Evolutionary conservation across 2,329 filamentous ascomycete species (phyloP).

Genomic region (Botrytis pseudocinerea): DNA sequence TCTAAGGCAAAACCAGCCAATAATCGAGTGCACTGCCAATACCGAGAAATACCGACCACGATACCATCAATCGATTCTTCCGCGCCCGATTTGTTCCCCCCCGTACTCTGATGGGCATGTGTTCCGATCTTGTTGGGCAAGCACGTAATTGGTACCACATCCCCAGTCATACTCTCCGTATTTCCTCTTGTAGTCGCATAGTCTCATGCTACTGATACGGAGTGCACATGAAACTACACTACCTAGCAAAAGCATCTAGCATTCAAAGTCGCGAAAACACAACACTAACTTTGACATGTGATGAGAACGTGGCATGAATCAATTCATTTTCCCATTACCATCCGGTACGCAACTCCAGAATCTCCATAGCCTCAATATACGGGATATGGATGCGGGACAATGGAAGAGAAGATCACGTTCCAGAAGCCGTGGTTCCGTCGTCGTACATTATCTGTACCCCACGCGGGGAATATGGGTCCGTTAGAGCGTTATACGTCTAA

Average conservation of each 20-base stretch:
- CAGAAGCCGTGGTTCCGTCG: not conserved
- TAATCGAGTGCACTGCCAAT: not conserved
- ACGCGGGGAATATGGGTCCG: conserved; percentile 10
- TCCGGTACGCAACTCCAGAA: not conserved
- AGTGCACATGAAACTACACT: not conserved
- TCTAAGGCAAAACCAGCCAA: not conserved
- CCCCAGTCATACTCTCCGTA: not conserved
- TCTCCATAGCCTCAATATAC: not conserved
- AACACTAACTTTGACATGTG: not conserved
- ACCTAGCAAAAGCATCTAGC: not conserved
- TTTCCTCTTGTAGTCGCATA: not conserved
- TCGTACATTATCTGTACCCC: not conserved
- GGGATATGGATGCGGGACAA: not conserved
- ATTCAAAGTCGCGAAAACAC: not conserved
- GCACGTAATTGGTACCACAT: not conserved
- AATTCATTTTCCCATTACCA: not conserved
- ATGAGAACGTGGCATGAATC: conserved; percentile 2
- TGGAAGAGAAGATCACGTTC: not conserved
- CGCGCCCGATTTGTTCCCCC: not conserved
- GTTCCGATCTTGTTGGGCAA: not conserved
- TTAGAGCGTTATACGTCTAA: not conserved
- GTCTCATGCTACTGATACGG: not conserved
- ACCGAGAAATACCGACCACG: not conserved
- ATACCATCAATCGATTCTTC: not conserved
- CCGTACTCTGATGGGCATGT: not conserved